Evolutionary conservation across 345 rosid genomes (phyloP).

Genomic region (Populus alba): DNA sequence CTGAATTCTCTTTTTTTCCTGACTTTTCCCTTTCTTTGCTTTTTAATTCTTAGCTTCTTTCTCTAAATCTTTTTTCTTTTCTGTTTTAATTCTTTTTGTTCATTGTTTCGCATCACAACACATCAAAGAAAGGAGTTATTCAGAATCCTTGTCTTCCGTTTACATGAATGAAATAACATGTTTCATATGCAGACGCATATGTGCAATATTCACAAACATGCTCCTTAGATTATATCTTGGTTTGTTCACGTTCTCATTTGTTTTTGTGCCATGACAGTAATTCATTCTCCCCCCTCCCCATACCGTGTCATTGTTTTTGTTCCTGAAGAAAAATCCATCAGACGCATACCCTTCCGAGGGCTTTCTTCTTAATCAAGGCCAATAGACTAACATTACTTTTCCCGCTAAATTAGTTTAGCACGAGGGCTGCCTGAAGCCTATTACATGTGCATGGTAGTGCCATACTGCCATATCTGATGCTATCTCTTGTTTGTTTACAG

Average conservation of each 20-base stretch:
- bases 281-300: background rate
- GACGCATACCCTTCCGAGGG: too few species aligned
- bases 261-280: background rate
- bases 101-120: too few species aligned
- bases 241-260: background rate
- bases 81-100: too few species aligned
- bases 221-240: background rate
- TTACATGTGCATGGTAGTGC: background rate
- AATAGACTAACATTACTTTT: background rate
- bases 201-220: too few species aligned
- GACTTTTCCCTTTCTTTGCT: too few species aligned
- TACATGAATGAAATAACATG: background rate
- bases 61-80: too few species aligned
- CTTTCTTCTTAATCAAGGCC: background rate
- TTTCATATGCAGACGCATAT: background rate
- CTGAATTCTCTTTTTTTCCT: too few species aligned
- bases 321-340: background rate
- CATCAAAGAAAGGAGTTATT: background rate
- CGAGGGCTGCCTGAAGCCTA: background rate
- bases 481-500: background rate
- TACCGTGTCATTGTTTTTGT: too few species aligned
- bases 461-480: too few species aligned
- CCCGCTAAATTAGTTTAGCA: background rate
- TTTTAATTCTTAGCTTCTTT: too few species aligned
- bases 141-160: background rate